Evolutionary conservation across 306 rosid genomes (phyloP), one percentile per base, ranked within the genome.

Genomic region (Sicyos edulis): DNA sequence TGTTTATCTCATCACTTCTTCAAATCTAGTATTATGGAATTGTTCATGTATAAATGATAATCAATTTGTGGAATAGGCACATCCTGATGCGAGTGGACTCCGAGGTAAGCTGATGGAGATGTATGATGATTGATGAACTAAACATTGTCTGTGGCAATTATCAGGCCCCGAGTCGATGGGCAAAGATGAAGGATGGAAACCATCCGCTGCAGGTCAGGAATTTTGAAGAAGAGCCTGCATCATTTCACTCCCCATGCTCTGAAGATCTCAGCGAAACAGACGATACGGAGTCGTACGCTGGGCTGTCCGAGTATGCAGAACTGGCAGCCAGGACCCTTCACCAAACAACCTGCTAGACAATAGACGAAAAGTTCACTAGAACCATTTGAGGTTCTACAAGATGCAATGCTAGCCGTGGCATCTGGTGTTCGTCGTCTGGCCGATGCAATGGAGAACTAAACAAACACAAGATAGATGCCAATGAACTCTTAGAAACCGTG

Each of bases 121-220:
- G 89, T 90, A 81, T n/a, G n/a, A n/a, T n/a, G n/a, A n/a, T n/a
- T 49, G 89, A 90, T 74, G 91, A 86, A 74, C 88, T 90, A 60
- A 88, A 85, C 80, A 90, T 90, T 79, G 93, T 90, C 15, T 90
- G 93, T 54, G 93, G 93, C 78, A 90, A 90, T 71, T 84, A 90
- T 79, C 88, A 86, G 76, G 91, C 91, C 40, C 89, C 89, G 16
- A 86, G 40, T 34, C 87, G 72, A 34, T 88, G 91, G 96, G 84
- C 88, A 40, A 86, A 81, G 83, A 81, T 82, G 87, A 83, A 76
- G 74, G 84, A 81, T 16, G 96, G 82, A 77, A 74, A 60, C 76
- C 77, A 76, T 78, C 74, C 57, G 20, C 70, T 70, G 51, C 86
- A 81, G 59, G 60, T 73, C 55, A 88, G 81, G 87, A 87, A 86